phyloP scores from a whole-genome alignment of 192 early-diverging fungal genomes.

The Lobosporangium transversale region DNA sequence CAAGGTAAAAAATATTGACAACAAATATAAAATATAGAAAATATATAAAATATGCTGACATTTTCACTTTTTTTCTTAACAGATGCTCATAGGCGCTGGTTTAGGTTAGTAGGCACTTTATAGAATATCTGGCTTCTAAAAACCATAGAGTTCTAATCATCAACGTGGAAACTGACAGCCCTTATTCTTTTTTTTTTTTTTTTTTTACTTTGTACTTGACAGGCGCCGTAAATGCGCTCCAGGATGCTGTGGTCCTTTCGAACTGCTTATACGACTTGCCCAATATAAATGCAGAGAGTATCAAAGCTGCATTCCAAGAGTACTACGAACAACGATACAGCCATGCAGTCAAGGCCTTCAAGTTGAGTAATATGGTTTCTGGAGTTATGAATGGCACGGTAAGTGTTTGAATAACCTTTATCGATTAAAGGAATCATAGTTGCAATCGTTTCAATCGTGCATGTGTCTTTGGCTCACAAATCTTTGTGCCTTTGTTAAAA shows the following conservation, averaged over 20 bases:
- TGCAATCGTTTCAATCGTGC: too few relatives aligned
- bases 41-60: not conserved
- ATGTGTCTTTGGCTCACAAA: too few relatives aligned
- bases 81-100: conserved; percentile 20
- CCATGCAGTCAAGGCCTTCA: conserved; percentile 2
- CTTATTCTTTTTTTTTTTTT: not conserved
- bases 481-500: not conserved
- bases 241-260: conserved; percentile 19
- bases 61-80: too few relatives aligned
- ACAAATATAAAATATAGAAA: too few relatives aligned
- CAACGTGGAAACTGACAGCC: not conserved
- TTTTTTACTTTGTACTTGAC: not conserved
- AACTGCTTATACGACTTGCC: conserved; percentile 25
- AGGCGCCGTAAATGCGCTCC: conserved; percentile 33
- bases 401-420: not conserved
- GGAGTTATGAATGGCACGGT: conserved; percentile 1
- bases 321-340: conserved; percentile 24
- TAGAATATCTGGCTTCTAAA: too few relatives aligned
- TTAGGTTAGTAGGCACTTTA: conserved; percentile 10
- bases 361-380: not conserved
- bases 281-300: not conserved
- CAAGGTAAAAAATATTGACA: conserved; percentile 7
- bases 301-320: conserved; percentile 16
- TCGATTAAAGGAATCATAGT: too few relatives aligned
- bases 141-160: too few relatives aligned